Conservation (phyloP, 78 protist genomes). For the Polysphondylium violaceum region DNA sequence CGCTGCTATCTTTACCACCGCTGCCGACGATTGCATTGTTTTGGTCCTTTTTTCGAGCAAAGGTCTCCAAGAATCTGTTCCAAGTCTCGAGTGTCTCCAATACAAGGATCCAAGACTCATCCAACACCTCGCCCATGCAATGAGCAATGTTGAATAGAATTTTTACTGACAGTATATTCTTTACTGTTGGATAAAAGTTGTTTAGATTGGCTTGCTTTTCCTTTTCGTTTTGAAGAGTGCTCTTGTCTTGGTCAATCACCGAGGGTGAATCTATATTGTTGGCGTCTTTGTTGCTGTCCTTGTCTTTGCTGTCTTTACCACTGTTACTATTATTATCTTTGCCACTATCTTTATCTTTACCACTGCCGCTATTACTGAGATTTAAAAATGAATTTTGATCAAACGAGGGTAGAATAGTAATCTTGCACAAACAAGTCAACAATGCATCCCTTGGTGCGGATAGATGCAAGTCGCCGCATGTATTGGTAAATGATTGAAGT, state of each 20-base stretch:
- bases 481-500: conserved; percentile 73
- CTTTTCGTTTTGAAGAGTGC: no score
- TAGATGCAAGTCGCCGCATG: conserved; percentile 77
- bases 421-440: conserved; percentile 80
- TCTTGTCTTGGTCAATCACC: no score
- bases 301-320: conserved; percentile 13
- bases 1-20: not conserved
- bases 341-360: not conserved
- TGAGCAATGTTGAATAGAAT: conserved; percentile 83
- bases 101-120: conserved; percentile 80
- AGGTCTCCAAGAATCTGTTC: conserved; percentile 42
- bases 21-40: not conserved
- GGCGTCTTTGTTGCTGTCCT: not conserved
- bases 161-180: conserved; percentile 73
- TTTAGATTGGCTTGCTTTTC: conserved; percentile 8
- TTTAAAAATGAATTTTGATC: conserved; percentile 12
- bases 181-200: conserved; percentile 44
- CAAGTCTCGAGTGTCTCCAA: conserved; percentile 78
- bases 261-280: no score
- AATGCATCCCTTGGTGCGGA: conserved; percentile 84
- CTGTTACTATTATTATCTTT: not conserved
- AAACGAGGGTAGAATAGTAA: conserved; percentile 28
- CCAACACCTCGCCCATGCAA: conserved; percentile 80
- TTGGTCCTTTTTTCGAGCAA: conserved; percentile 20
- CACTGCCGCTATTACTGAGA: not conserved